These are phyloP conservation scores for Furcasterigmium sp. DNA, from an alignment of 2,329 filamentous ascomycete species.

Conservation along the genomic window DNA sequence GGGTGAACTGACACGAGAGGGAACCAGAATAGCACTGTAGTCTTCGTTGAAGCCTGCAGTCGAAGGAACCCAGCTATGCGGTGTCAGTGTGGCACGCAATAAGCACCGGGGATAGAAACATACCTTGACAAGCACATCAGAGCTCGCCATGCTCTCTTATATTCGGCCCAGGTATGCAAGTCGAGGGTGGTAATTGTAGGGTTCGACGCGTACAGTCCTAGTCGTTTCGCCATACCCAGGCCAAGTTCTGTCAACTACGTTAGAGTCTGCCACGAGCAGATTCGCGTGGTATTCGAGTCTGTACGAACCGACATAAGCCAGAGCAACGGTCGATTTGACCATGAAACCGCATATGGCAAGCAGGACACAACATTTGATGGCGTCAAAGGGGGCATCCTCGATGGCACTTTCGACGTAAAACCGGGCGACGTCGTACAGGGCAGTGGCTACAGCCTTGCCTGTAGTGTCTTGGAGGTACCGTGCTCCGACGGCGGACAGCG, in stretches of 20 bases:
- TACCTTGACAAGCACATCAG: conserved; percentile 23
- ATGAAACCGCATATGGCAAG: conserved; percentile 24
- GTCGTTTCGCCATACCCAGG: conserved; percentile 16
- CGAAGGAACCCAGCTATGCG: background rate
- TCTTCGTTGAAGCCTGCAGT: background rate
- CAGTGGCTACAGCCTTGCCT: conserved; percentile 8
- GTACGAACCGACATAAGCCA: conserved; percentile 21
- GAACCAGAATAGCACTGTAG: background rate
- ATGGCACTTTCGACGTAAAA: conserved; percentile 19
- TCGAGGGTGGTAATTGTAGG: background rate
- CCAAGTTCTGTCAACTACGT: no score
- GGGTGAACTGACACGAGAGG: background rate
- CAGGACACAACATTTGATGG: conserved; percentile 21
- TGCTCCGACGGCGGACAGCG: conserved; percentile 20
- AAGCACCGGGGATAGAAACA: background rate
- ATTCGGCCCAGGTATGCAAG: conserved; percentile 13
- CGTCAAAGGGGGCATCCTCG: conserved; percentile 17
- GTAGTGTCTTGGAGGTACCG: conserved; percentile 16
- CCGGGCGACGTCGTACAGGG: conserved; percentile 19
- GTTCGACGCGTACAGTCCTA: conserved; percentile 11
- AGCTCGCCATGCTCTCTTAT: conserved; percentile 20
- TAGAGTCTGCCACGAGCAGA: no score
- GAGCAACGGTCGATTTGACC: conserved; percentile 18
- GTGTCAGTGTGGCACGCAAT: background rate
- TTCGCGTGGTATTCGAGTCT: no score